A percentile compares a stretch with the other conserved stretches of the same genome.
Evolutionary conservation across 129 eudicot genomes (phyloP).

Genomic region (Oenanthe sinensis): DNA sequence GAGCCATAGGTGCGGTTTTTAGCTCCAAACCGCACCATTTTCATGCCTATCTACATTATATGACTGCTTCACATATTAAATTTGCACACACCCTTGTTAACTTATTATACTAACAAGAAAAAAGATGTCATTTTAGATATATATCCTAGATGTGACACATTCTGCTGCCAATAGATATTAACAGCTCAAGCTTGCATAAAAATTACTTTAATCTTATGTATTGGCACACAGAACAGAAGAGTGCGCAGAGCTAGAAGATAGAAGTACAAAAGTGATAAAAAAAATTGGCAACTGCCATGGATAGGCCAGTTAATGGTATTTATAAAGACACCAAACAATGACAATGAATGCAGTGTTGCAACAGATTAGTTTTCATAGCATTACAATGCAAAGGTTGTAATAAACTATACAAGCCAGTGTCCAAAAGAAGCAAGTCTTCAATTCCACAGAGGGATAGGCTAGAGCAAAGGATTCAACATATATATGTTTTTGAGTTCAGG

Average conservation of each 20-base stretch:
- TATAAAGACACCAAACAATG: background rate
- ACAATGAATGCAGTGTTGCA: background rate
- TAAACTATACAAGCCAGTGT: background rate
- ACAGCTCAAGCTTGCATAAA: background rate
- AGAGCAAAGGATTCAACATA: background rate
- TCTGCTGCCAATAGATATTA: background rate
- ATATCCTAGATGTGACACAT: background rate
- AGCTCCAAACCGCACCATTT: too few species aligned
- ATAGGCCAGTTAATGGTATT: background rate
- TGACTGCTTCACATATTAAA: background rate
- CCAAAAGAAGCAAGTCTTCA: background rate
- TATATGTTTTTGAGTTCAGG: background rate
- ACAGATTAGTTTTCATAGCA: background rate
- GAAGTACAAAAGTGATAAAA: background rate
- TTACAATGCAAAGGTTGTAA: background rate
- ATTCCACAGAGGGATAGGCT: background rate
- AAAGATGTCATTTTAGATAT: background rate
- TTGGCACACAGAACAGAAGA: constrained; percentile 4
- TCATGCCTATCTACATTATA: background rate
- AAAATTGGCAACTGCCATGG: background rate
- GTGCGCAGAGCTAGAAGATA: background rate
- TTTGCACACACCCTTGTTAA: background rate
- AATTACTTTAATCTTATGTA: background rate
- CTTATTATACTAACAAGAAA: background rate
- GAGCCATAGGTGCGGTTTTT: too few species aligned